Base-by-base conservation (phyloP, 2,329 filamentous ascomycete genomes). In the Orbilia javanica region DNA sequence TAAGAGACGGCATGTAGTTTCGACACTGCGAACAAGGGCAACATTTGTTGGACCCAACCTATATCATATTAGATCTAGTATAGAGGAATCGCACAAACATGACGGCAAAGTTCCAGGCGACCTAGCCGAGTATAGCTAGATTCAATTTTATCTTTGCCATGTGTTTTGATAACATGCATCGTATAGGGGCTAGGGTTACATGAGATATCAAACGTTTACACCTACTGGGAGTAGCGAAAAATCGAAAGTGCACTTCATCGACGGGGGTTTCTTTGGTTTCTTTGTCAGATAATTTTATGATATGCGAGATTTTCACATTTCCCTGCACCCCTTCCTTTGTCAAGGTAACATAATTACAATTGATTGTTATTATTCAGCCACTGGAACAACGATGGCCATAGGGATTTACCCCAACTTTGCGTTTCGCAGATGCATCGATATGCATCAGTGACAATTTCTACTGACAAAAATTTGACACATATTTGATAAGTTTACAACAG, bases 1-100 rank as follows among this genome's bases (percentile, higher is more conserved):
- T 67, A 55, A 29, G 46, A 44, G 25, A 52, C 46, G 46, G 46
- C 64, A n/a, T 53, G 64, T 67, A 31, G 48, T 31, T 1, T 39
- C 34, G 44, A 52, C 31, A 34, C 42, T 34, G 15, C 7, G 48
- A 52, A 50, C 27, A 55, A 34, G 20, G 27, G 27, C 31, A 52
- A 52, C 64, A 39, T 67, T 55, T 44, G 31, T 67, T 44, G 64
- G 48, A n/a, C 42, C 39, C 55, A 65, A 65, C 62, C 3, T 22
- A 50, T 15, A 50, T 27, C 6, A 27, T 18, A 50, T 25, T 20
- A 15, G 42, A 36, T 65, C 62, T 65, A 52, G 44, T 6, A 29
- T n/a, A 44, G 44, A 27, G 25, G 36, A 48, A 50, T 65, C 60
- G 11, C 36, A 64, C 60, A 46, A 50, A 65, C 7, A 52, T 48